These are phyloP conservation scores for Curvularia spicifera DNA, from an alignment of 2,329 filamentous ascomycete species.

Conservation along the genomic window DNA sequence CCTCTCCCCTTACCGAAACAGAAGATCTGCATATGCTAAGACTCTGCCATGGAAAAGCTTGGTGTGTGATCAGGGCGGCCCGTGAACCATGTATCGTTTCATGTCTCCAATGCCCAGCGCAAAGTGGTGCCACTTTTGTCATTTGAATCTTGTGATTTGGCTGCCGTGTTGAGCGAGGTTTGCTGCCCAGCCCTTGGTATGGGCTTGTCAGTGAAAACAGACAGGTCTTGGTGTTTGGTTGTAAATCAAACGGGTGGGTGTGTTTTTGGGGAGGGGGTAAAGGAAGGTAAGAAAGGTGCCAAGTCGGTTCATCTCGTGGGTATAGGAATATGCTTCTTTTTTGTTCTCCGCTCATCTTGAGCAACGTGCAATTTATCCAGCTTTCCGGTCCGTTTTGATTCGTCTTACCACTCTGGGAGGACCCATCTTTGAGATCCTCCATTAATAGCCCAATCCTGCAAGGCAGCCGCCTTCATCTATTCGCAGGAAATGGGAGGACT, in stretches of 20 bases:
- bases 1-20: not conserved
- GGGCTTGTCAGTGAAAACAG: not conserved
- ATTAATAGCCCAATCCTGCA: not conserved
- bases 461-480: not conserved
- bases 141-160: not conserved
- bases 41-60: conserved; percentile 11
- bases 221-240: not conserved
- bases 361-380: not conserved
- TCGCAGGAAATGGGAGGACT: not conserved
- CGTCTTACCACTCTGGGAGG: not conserved
- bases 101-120: not conserved
- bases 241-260: too few relatives aligned
- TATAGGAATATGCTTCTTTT: not conserved
- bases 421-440: not conserved
- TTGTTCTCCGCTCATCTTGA: not conserved
- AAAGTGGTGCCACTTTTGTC: not conserved
- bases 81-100: conserved; percentile 4
- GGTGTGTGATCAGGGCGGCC: not conserved
- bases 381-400: not conserved
- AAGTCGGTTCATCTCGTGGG: not conserved
- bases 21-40: conserved; percentile 2
- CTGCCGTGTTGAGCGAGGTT: not conserved
- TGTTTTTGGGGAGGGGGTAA: too few relatives aligned
- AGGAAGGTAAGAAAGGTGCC: not conserved
- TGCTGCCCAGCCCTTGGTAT: not conserved